Percentiles rank a stretch among this genome's conserved stretches.
phyloP scores from a whole-genome alignment of 2,329 filamentous ascomycete genomes.

The Biscogniauxia marginata region DNA sequence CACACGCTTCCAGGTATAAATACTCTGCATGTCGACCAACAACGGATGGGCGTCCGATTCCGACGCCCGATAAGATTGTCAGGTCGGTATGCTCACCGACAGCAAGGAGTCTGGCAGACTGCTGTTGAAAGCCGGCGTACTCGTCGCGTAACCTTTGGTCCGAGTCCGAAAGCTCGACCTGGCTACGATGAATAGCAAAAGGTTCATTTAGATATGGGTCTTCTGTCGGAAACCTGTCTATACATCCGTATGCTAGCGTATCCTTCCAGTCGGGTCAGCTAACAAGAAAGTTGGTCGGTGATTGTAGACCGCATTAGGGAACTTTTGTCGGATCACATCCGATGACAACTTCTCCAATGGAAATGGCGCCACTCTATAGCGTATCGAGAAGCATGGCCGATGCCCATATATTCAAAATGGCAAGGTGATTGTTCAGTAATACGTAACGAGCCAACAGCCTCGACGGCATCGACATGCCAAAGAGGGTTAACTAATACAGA shows the following conservation, averaged over 20 bases:
- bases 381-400: neutral
- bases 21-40: neutral
- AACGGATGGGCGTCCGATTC: neutral
- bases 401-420: neutral
- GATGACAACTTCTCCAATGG: neutral
- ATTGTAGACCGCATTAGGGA: neutral
- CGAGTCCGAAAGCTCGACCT: too few relatives aligned
- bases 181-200: too few relatives aligned
- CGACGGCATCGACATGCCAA: too few relatives aligned
- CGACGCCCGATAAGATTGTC: neutral
- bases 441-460: neutral
- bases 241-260: neutral
- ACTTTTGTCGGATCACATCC: neutral
- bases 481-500: too few relatives aligned
- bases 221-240: too few relatives aligned
- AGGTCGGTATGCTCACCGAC: neutral
- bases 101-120: neutral
- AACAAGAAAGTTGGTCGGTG: neutral
- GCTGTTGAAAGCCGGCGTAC: neutral
- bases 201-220: too few relatives aligned
- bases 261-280: neutral
- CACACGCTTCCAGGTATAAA: neutral
- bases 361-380: neutral
- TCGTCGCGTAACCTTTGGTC: neutral
- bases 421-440: neutral